phyloP scores from a whole-genome alignment of 2,329 filamentous ascomycete genomes.

The Neofusicoccum kwambonambiense region DNA sequence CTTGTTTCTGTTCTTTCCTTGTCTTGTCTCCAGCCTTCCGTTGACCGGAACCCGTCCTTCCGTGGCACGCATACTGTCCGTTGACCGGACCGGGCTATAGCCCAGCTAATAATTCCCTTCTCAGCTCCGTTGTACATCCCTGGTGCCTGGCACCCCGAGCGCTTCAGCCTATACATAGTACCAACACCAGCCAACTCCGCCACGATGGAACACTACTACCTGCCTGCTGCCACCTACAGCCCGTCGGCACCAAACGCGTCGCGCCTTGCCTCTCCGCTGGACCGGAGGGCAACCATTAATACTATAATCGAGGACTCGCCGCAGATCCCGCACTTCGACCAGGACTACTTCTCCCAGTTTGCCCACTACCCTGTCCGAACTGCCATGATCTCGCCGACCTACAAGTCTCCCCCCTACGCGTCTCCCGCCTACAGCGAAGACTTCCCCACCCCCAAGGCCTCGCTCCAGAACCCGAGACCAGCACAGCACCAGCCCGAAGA shows the following conservation, averaged over 20 bases:
- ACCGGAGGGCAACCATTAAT: conserved; percentile 59
- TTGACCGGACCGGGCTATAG: conserved; percentile 12
- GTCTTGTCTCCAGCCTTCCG: not conserved
- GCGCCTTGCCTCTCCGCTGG: conserved; percentile 52
- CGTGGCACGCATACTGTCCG: not conserved
- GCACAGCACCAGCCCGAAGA: conserved; percentile 49
- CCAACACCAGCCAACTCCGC: not conserved
- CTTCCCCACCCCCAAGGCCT: conserved; percentile 70
- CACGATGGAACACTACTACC: conserved; percentile 47
- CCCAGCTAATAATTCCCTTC: conserved; percentile 10
- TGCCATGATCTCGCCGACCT: conserved; percentile 42
- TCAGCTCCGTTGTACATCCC: not conserved
- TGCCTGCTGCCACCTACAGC: conserved; percentile 52
- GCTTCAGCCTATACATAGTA: conserved; percentile 15
- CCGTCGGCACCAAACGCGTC: conserved; percentile 34
- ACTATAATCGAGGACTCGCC: conserved; percentile 61
- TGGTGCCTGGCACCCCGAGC: not conserved
- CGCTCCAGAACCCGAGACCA: conserved; percentile 46
- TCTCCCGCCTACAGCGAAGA: conserved; percentile 52
- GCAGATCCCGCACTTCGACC: conserved; percentile 17
- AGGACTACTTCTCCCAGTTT: conserved; percentile 16
- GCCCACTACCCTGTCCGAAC: conserved; percentile 21
- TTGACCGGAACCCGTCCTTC: not conserved
- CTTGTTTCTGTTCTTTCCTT: not conserved
- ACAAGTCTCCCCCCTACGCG: conserved; percentile 40